These are phyloP conservation scores for Colletotrichum eremochloae DNA, from an alignment of 2,329 filamentous ascomycete species.

Conservation along the genomic window DNA sequence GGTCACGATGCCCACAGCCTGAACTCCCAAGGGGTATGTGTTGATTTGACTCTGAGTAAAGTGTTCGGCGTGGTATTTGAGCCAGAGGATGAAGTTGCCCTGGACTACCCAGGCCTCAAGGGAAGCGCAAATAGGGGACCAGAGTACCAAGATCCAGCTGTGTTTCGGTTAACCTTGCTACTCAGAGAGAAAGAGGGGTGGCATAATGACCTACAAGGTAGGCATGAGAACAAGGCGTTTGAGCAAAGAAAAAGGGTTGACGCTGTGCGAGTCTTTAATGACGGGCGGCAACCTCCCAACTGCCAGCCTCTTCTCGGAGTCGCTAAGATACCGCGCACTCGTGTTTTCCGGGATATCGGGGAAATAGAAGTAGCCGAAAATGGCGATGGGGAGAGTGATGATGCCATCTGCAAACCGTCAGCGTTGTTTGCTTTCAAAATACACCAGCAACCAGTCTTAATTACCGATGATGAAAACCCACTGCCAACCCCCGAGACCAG, in stretches of 20 bases:
- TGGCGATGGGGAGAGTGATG: constrained; percentile 65
- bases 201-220: constrained; percentile 45
- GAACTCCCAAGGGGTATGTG: constrained; percentile 55
- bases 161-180: not conserved
- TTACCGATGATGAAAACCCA: constrained; percentile 53
- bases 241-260: constrained; percentile 43
- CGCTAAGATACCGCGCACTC: constrained; percentile 50
- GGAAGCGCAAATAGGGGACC: constrained; percentile 52
- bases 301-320: constrained; percentile 55
- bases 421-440: not conserved
- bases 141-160: constrained; percentile 49
- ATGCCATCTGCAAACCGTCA: constrained; percentile 56
- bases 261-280: constrained; percentile 45
- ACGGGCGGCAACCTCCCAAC: constrained; percentile 50
- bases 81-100: constrained; percentile 49
- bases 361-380: constrained; percentile 64
- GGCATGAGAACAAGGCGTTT: constrained; percentile 43
- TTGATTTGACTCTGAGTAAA: constrained; percentile 52
- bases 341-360: constrained; percentile 61
- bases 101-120: constrained; percentile 51
- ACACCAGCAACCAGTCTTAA: not conserved
- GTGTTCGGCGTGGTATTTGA: constrained; percentile 45
- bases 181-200: too few species aligned
- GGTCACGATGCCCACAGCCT: constrained; percentile 49
- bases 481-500: constrained; percentile 65